These are phyloP conservation scores for Gamarada debralockiae DNA, from an alignment of 495 filamentous ascomycete species.

Conservation along the genomic window DNA sequence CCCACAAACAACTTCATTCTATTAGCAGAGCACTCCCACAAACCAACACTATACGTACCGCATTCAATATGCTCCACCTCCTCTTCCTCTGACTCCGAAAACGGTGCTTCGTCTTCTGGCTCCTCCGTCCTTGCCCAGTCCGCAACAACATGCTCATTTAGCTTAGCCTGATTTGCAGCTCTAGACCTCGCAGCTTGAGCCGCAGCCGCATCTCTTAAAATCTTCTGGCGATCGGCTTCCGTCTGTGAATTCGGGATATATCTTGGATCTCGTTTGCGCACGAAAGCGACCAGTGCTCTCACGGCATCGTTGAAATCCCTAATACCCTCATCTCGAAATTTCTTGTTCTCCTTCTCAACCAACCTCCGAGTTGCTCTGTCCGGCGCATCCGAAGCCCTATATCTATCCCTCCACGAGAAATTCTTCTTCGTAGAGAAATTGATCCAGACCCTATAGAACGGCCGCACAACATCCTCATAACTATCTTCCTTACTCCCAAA, in stretches of 20 bases:
- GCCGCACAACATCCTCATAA: conserved; percentile 67
- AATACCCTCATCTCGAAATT: conserved; percentile 74
- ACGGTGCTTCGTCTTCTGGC: conserved; percentile 10
- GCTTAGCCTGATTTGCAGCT: conserved; percentile 52
- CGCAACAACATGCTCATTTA: conserved; percentile 58
- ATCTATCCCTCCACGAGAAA: conserved; percentile 86
- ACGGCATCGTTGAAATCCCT: conserved; percentile 93
- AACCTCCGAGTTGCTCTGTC: conserved; percentile 77
- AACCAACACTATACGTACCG: not conserved
- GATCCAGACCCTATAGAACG: conserved; percentile 81
- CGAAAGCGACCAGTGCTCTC: conserved; percentile 78
- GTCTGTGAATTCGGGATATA: conserved; percentile 65
- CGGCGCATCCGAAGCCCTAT: conserved; percentile 77
- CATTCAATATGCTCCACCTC: conserved; percentile 72
- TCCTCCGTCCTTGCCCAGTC: conserved; percentile 66
- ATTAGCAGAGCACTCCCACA: too few relatives aligned
- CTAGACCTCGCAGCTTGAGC: conserved; percentile 82
- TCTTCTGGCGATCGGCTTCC: conserved; percentile 76
- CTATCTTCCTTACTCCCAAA: conserved; percentile 70
- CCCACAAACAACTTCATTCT: conserved; percentile 62
- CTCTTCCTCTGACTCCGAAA: conserved; percentile 51
- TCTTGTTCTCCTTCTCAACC: conserved; percentile 95
- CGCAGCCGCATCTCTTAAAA: conserved; percentile 70
- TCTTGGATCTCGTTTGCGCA: conserved; percentile 88
- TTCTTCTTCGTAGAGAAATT: conserved; percentile 79